A percentile compares a stretch with the other conserved stretches of the same genome.
phyloP scores from a whole-genome alignment of 2,329 filamentous ascomycete species.

The Colletotrichum sp. region DNA sequence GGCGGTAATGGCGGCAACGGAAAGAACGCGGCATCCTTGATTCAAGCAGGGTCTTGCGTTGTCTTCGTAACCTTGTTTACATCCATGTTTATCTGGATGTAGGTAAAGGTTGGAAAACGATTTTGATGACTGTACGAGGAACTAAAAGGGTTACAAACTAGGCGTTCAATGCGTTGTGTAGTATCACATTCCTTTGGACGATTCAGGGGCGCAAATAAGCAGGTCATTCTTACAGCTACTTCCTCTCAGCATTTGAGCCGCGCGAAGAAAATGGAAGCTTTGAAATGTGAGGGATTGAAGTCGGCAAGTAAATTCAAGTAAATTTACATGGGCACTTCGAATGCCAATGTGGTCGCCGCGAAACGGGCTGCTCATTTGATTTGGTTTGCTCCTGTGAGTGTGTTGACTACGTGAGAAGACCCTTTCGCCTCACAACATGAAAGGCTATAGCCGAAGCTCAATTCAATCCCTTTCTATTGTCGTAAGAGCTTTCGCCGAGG shows the following conservation, averaged over 20 bases:
- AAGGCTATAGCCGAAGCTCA: not conserved
- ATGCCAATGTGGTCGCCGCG: too few relatives aligned
- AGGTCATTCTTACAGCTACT: not conserved
- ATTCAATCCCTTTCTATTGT: not conserved
- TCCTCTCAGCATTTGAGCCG: fast-evolving
- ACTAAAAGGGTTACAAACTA: not conserved
- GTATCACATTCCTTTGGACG: not conserved
- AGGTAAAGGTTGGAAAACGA: not conserved
- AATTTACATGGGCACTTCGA: too few relatives aligned
- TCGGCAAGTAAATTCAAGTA: too few relatives aligned
- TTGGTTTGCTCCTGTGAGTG: not conserved
- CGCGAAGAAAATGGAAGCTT: not conserved
- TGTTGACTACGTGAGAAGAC: not conserved
- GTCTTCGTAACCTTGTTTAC: constrained; percentile 11
- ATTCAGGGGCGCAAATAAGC: not conserved
- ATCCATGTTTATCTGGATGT: constrained; percentile 18
- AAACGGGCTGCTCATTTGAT: not conserved
- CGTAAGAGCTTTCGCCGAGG: not conserved
- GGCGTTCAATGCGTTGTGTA: not conserved
- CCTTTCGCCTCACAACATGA: not conserved
- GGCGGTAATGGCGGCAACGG: constrained; percentile 4
- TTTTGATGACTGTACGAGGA: not conserved
- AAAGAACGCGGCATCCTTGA: not conserved
- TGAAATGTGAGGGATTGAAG: not conserved
- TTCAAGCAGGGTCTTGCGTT: not conserved